Percentiles rank a stretch among this genome's conserved stretches.
phyloP scores from a whole-genome alignment of 2,329 filamentous ascomycete species.

The Sporothrix dimorphospora region DNA sequence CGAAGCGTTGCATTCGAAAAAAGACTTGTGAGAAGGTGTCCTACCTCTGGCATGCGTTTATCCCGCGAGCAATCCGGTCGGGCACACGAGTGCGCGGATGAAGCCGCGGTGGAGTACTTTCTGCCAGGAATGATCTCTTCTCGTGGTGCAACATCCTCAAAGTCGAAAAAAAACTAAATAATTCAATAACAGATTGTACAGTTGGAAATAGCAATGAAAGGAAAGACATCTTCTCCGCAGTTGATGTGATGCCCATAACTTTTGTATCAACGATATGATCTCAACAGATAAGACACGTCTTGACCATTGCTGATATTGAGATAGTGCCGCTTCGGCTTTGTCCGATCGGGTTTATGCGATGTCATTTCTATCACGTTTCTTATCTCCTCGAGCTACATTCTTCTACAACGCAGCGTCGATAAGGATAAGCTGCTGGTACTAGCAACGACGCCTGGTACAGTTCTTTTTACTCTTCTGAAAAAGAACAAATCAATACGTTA shows the following conservation, averaged over 20 bases:
- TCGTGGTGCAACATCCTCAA: no score
- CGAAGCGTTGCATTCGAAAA: background rate
- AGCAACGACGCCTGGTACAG: no score
- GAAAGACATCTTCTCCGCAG: background rate
- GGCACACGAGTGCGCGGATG: background rate
- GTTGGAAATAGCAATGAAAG: background rate
- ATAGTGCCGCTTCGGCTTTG: background rate
- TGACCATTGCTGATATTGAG: no score
- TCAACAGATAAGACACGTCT: no score
- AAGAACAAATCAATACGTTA: no score
- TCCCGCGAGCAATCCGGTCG: background rate
- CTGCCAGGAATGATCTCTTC: background rate
- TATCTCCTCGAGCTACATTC: background rate
- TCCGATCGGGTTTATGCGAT: constrained; percentile 4
- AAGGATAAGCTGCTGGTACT: background rate
- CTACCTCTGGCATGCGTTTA: constrained; percentile 2
- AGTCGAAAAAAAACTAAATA: no score
- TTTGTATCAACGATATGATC: background rate
- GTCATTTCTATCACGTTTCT: background rate
- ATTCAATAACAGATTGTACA: no score
- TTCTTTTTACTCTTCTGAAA: no score
- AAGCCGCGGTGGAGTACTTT: background rate
- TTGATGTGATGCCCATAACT: background rate
- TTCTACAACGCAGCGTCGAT: background rate
- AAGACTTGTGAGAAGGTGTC: background rate